Evolutionary conservation across 805 yeast species (phyloP), one percentile per base, ranked within the genome.

Genomic region (Metschnikowia hibisci): DNA sequence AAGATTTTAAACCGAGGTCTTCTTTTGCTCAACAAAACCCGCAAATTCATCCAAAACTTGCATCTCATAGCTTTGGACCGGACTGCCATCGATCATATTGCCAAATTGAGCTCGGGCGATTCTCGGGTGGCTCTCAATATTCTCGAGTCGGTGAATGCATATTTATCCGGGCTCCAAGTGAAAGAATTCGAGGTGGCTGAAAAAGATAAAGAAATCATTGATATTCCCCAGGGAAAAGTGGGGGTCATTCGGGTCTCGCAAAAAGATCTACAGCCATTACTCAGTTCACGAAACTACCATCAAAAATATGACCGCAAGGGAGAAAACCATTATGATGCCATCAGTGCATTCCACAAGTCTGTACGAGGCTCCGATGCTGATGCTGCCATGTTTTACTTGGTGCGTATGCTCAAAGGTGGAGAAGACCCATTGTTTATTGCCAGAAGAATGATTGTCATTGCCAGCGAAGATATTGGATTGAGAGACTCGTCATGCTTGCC

Each of bases 271-370:
- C 69, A 76, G 39, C 73, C 71, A 2, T 47, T 70, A 16, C 61
- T 48, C 52, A 77, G 39, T 50, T 80, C 57, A 53, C 71, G 58
- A 64, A 79, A 57, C 50, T 70, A 62, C 43, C 73, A 66, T 37
- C 70, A 78, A 63, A 66, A 82, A 52, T 90, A 91, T 58, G 98
- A 93, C 61, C 73, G 87, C 36, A 81, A 80, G 27, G 97, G 97
- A 1, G 99, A 93, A 54, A 79, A 81, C 4, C 99, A 93, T 61
- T 93, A 93, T 62, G 99, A 93, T 60, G 80, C 96, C 1, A 93
- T 93, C 6, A 86, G 96, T 11, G 99, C 99, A 1, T 85, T 93
- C 52, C 99, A 93, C 66, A 93, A 93, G 57, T 78, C 96, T 0
- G 78, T 93, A 0, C 73, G 99, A 44, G 99, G 99, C 0, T 77